Conservation (phyloP, 2,329 filamentous ascomycete genomes). For the Aquanectria penicillioides region DNA sequence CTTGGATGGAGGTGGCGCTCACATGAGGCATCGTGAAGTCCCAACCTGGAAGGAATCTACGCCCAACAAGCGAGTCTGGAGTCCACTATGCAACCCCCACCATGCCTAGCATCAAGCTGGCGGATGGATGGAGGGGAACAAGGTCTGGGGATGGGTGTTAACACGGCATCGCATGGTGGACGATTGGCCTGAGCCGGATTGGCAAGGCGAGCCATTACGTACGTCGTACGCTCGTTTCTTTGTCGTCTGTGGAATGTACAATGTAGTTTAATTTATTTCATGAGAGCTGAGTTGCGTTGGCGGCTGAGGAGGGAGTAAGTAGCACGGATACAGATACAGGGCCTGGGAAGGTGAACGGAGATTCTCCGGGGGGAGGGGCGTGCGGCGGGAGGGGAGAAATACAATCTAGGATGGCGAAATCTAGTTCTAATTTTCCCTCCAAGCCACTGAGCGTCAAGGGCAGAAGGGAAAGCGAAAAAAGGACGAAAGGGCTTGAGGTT, state of each 20-base stretch:
- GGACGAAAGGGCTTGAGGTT: not conserved
- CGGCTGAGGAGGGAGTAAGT: not conserved
- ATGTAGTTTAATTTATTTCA: not conserved
- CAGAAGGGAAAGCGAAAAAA: not conserved
- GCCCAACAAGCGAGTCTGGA: conserved; percentile 22
- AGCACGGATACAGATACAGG: conserved; percentile 8
- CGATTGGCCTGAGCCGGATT: too few relatives aligned
- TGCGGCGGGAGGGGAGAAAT: conserved; percentile 19
- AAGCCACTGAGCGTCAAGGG: conserved; percentile 8
- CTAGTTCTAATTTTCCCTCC: conserved; percentile 5
- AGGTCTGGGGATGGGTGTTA: conserved; percentile 25
- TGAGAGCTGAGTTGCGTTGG: not conserved
- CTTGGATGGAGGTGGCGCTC: conserved; percentile 21
- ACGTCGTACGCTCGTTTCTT: conserved; percentile 26
- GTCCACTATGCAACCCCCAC: conserved; percentile 28
- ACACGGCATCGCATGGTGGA: conserved; percentile 37
- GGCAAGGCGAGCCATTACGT: conserved; percentile 38
- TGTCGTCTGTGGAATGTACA: not conserved
- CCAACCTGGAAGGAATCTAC: conserved; percentile 29
- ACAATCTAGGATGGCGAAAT: conserved; percentile 15
- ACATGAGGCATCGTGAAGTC: conserved; percentile 40
- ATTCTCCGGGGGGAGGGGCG: conserved; percentile 5
- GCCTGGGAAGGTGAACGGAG: conserved; percentile 6
- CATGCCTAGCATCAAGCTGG: conserved; percentile 26
- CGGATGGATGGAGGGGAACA: conserved; percentile 35